Base-by-base conservation (phyloP, 352 stramenopile genomes). In the Phytophthora cryptogea region DNA sequence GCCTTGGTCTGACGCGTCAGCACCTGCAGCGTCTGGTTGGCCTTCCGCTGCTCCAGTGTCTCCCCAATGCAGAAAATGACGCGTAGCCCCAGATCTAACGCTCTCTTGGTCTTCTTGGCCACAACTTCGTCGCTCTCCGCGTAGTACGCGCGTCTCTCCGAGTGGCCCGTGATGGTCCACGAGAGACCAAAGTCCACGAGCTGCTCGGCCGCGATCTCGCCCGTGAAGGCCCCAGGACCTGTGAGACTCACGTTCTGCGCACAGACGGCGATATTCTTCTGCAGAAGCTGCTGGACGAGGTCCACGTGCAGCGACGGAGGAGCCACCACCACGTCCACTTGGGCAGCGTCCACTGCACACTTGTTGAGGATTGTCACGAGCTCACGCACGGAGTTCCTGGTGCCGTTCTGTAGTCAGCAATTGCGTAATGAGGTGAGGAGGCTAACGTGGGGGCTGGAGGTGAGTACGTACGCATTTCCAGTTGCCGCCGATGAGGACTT, bases 11-110 rank as follows among this genome's bases (percentile, higher is more conserved):
- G 97, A 44, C 96, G 80, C 46, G 83, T 97, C 68, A 98, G 71
- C 31, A 99, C 95, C 26, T 92, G 82, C 28, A 97, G 80, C 37
- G 86, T 98, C 58, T 98, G 81, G 44, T 91, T 83, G 8, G 71
- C 80, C 57, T 98, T 71, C 42, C 94, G 83, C 57, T 98, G 66
- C 32, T 95, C 84, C 32, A 98, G 80, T 50, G 88, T 97, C 80
- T 99, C 96, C 35, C 97, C 97, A 66, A 99, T 98, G 66, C 97
- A 99, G 65, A 99, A 95, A 76, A 99, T 98, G 41, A 97, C 88
- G 40, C 88, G 89, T 32, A 98, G 74, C 3, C 90, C 96, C 27
- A 96, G 68, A 55, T 89, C 80, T 2, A 98, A 66, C 31, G 93
- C 94, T 28, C 89, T 74, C 74, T 94, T 96, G 49, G 94, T 96